Percentiles rank a stretch among this genome's conserved stretches.
phyloP scores from a whole-genome alignment of 805 yeast species.

The Candida morakotiae region DNA sequence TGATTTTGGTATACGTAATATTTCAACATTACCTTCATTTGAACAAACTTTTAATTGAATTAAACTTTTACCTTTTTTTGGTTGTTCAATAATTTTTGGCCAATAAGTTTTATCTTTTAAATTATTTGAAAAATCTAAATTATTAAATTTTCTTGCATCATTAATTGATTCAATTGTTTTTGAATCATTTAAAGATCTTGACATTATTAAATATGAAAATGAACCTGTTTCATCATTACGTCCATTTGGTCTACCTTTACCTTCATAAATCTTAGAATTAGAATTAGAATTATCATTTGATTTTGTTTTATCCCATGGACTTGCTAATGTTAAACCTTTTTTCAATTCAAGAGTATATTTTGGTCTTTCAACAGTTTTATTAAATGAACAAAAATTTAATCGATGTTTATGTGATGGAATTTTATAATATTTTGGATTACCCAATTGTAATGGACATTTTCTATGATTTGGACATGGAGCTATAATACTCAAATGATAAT shows the following conservation, averaged over 20 bases:
- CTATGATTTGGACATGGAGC: constrained; percentile 93
- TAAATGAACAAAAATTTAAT: constrained; percentile 72
- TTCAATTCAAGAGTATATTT: constrained; percentile 77
- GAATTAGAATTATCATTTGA: constrained; percentile 41
- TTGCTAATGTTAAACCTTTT: constrained; percentile 70
- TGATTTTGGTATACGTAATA: constrained; percentile 83
- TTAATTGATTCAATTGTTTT: constrained; percentile 40
- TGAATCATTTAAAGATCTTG: constrained; percentile 49
- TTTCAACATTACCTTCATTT: constrained; percentile 74
- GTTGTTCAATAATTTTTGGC: constrained; percentile 73
- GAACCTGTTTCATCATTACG: constrained; percentile 67
- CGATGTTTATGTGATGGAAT: constrained; percentile 53
- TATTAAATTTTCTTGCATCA: constrained; percentile 22
- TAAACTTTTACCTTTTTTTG: constrained; percentile 77
- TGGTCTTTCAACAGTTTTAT: constrained; percentile 72
- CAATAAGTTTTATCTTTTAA: constrained; percentile 37
- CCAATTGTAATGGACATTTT: constrained; percentile 79
- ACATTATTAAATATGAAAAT: constrained; percentile 69
- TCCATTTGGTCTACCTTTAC: constrained; percentile 77
- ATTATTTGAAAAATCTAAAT: constrained; percentile 15
- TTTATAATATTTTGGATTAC: constrained; percentile 63
- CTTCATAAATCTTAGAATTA: constrained; percentile 41
- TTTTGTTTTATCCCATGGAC: constrained; percentile 60
- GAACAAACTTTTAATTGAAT: constrained; percentile 77
- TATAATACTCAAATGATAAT: constrained; percentile 58